These are phyloP conservation scores for Leccinum incarnatum DNA, from an alignment of 768 basidiomycete species.

Conservation along the genomic window DNA sequence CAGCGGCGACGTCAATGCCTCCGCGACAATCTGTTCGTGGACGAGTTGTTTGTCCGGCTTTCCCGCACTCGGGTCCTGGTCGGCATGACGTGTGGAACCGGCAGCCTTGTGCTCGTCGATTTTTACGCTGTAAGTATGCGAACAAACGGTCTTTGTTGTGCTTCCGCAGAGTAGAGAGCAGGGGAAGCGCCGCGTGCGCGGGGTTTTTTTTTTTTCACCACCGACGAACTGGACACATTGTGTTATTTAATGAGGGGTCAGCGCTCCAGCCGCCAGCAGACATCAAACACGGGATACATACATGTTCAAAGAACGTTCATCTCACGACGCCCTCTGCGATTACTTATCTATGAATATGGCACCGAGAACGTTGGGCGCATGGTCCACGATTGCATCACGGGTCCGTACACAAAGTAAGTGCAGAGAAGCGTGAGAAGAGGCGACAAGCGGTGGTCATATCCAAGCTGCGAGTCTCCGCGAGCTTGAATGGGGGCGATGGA, in stretches of 20 bases:
- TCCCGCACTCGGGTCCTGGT: constrained; percentile 1
- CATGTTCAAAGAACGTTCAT: constrained; percentile 84
- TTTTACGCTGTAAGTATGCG: constrained; percentile 73
- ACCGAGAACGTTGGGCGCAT: constrained; percentile 64
- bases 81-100: constrained; percentile 12
- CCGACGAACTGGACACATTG: constrained; percentile 71
- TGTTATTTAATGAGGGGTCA: background rate
- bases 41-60: constrained; percentile 27
- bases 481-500: constrained; percentile 18
- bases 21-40: constrained; percentile 66
- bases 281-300: constrained; percentile 25
- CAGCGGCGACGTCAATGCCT: constrained; percentile 78
- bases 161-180: constrained; percentile 58
- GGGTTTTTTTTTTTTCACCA: constrained; percentile 53
- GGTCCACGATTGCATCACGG: constrained; percentile 75
- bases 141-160: constrained; percentile 76
- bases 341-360: constrained; percentile 44
- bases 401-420: constrained; percentile 77
- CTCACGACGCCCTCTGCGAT: constrained; percentile 70
- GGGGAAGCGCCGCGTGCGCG: constrained; percentile 61
- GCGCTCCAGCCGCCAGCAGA: background rate
- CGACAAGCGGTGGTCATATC: constrained; percentile 12
- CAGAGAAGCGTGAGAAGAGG: constrained; percentile 50
- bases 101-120: constrained; percentile 62
- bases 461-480: background rate